These are phyloP conservation scores for Termitomyces sp. DNA, from an alignment of 768 basidiomycete genomes.

Conservation along the genomic window DNA sequence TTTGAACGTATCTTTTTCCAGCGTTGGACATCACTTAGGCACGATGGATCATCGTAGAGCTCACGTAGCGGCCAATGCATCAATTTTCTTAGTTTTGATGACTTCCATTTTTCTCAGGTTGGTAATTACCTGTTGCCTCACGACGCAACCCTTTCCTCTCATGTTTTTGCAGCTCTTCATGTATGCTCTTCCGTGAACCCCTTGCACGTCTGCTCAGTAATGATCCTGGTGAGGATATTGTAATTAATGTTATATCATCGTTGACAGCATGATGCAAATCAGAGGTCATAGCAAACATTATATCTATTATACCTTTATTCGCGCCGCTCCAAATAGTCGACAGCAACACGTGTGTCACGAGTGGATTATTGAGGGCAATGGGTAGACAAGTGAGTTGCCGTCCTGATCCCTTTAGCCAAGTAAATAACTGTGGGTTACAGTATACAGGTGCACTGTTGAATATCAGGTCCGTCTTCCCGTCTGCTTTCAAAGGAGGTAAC, in stretches of 20 bases:
- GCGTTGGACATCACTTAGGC: constrained; percentile 14
- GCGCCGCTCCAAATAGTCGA: no score
- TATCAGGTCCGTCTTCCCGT: no score
- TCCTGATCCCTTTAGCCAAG: no score
- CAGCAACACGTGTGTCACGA: background rate
- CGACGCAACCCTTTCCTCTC: no score
- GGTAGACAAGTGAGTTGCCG: constrained; percentile 29
- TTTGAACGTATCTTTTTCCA: background rate
- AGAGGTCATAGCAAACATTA: background rate
- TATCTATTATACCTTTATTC: no score
- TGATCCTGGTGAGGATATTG: background rate
- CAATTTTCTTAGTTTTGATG: background rate
- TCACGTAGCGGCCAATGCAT: background rate
- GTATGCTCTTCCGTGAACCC: background rate
- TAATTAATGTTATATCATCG: background rate
- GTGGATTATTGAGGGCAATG: background rate
- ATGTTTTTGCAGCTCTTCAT: background rate
- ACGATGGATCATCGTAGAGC: background rate
- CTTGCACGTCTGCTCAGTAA: background rate
- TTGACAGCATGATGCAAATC: background rate
- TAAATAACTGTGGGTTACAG: no score
- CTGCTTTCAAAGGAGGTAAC: no score
- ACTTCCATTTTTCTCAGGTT: background rate
- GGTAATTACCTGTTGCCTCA: background rate
- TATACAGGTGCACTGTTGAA: no score